Base-by-base conservation (phyloP, 2,329 filamentous ascomycete genomes). In the Aspergillus fischeri region DNA sequence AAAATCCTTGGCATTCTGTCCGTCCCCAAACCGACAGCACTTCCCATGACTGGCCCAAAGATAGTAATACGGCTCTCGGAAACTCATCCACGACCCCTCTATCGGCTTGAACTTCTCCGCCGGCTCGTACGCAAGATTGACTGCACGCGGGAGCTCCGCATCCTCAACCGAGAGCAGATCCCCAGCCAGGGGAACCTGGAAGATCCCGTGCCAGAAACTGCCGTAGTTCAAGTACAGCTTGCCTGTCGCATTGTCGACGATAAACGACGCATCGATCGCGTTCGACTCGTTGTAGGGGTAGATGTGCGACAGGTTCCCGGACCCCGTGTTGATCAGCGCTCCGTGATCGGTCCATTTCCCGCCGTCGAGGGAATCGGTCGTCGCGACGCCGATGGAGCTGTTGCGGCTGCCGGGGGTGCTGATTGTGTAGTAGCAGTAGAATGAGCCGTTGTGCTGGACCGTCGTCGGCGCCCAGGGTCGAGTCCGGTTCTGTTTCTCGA, bases 1-100 rank as follows among this genome's bases (percentile, higher is more conserved):
- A 14, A 73, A 67, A 47, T 27, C 44, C 44, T 47, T 47, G 10
- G 5, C 44, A 5, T 47, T 9, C 24, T 47, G 44, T 0, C 58
- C 58, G 5, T 59, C 25, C 1, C 62, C n/a, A 41, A 75, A 71
- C 1, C 60, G 57, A 54, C 74, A 75, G 53, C 74, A 76, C n/a
- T 69, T 63, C 11, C 74, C 74, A 55, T 69, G 67, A 51, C 73
- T 76, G 50, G 73, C 74, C 73, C 73, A 76, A 21, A 66, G 41
- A 58, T 76, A 76, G 60, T 76, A 76, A 48, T 69, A 76, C 1
- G 68, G 69, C 3, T 64, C 63, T 4, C 59, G 63, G 27, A 67
- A 76, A 49, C 64, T 74, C 64, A 76, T 70, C 55, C 69, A 76
- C 0, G 67, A 65, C 0, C 73, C 74, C 53, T 76, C 74, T 20